These are phyloP conservation scores for Coriolopsis trogii DNA, from an alignment of 1,284 basidiomycete species.

Conservation along the genomic window DNA sequence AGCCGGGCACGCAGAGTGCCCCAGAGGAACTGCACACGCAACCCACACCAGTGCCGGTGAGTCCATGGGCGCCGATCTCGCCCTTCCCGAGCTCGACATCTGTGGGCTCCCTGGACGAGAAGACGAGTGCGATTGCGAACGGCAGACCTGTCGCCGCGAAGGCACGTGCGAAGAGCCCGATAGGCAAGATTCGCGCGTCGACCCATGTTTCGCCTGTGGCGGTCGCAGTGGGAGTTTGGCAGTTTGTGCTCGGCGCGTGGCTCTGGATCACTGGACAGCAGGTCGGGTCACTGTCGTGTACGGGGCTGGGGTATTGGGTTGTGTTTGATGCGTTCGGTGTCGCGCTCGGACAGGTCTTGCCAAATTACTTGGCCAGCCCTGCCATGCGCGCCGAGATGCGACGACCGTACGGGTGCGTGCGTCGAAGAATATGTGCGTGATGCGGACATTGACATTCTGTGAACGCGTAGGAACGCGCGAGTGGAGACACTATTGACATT, in stretches of 20 bases:
- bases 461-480: constrained; percentile 66
- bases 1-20: constrained; percentile 34
- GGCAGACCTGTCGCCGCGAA: constrained; percentile 4
- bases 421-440: neutral
- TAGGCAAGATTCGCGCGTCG: constrained; percentile 25
- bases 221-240: constrained; percentile 35
- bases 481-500: constrained; percentile 83
- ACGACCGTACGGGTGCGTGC: constrained; percentile 73
- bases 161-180: constrained; percentile 22
- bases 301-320: constrained; percentile 93
- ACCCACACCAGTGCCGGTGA: constrained; percentile 52
- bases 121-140: constrained; percentile 5
- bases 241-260: constrained; percentile 66
- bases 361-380: constrained; percentile 38
- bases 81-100: constrained; percentile 35
- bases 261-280: constrained; percentile 94
- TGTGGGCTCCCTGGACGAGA: constrained; percentile 8
- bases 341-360: constrained; percentile 56
- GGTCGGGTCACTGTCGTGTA: constrained; percentile 84
- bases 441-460: neutral
- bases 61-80: constrained; percentile 55
- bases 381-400: constrained; percentile 36
- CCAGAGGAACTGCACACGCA: constrained; percentile 46
- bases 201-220: constrained; percentile 32
- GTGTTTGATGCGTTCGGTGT: constrained; percentile 93